Conservation (phyloP, 2,329 filamentous ascomycete genomes). For the Teratosphaeria viscida region DNA sequence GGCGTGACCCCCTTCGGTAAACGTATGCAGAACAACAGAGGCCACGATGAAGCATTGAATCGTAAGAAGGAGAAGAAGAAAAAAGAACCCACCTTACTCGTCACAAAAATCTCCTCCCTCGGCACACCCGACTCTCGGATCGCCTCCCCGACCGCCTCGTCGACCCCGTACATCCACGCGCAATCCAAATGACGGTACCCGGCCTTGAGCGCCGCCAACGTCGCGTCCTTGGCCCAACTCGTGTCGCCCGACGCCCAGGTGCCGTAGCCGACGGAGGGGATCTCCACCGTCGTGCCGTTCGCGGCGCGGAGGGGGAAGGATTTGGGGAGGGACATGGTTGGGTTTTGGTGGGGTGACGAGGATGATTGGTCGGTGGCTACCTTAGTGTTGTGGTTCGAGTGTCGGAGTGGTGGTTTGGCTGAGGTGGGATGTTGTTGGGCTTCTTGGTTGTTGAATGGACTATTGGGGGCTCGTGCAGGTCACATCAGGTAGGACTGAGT, state of each 20-base stretch:
- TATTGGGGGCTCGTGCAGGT: too few relatives aligned
- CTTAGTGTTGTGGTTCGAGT: neutral
- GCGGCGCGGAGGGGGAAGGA: conserved; percentile 12
- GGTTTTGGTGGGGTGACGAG: neutral
- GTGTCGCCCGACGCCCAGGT: conserved; percentile 16
- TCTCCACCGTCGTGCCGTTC: conserved; percentile 14
- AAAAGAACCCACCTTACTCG: conserved; percentile 4
- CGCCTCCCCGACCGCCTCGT: conserved; percentile 12
- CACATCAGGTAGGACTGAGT: too few relatives aligned
- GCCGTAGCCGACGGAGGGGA: conserved; percentile 18
- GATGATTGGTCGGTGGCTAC: too few relatives aligned
- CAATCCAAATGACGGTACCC: conserved; percentile 21
- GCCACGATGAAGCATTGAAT: too few relatives aligned
- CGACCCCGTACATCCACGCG: conserved; percentile 19
- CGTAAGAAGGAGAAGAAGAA: too few relatives aligned
- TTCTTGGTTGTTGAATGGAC: too few relatives aligned
- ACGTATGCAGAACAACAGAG: neutral
- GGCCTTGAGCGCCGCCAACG: conserved; percentile 11
- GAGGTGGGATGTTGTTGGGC: neutral
- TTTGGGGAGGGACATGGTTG: conserved; percentile 15
- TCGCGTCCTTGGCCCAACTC: conserved; percentile 15
- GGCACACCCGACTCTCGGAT: conserved; percentile 16
- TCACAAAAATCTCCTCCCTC: conserved; percentile 16
- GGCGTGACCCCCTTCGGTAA: neutral
- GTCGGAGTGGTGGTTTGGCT: too few relatives aligned